Base-by-base conservation (phyloP, 2,329 filamentous ascomycete genomes). In the Tolypocladium amazonense region DNA sequence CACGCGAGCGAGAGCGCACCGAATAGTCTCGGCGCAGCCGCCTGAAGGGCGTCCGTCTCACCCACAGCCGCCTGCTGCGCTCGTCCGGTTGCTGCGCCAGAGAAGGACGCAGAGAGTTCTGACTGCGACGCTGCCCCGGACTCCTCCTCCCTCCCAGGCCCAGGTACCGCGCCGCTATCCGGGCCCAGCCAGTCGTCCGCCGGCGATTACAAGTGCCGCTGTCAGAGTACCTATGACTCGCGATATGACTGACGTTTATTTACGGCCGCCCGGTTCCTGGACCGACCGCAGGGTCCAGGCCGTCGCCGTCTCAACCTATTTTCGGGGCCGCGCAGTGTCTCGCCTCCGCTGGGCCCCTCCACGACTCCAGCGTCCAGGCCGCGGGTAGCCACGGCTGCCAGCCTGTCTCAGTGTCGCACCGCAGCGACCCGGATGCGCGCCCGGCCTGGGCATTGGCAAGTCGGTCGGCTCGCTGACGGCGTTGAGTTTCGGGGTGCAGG, bases 171-270 rank as follows among this genome's bases (percentile, higher is more conserved):
- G 41, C 41, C 20, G 41, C 43, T 11, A 15, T 47, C 43, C 3
- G 9, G 33, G 7, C 20, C 39, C 39, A 43, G 39, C 54, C 55
- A 56, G 54, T 56, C 38, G 55, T 30, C 55, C 55, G 14, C 27
- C 39, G 37, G 55, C 55, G 55, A 56, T 56, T 56, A 33, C 55
- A 11, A 23, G 30, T 33, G 30, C 50, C 27, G 50, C n/a, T 7
- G 50, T 35, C 50, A 53, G 20, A 7, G 18, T 53, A 53, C 50
- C n/a, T 56, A 57, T 60, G 59, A 60, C 59, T 60, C 57, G 56
- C 55, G 56, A 57, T 57, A 55, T 60, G 59, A 58, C 59, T 60
- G 58, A 54, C 20, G 41, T 53, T 33, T 35, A 14, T n/a, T n/a
- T n/a, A n/a, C n/a, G n/a, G n/a, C n/a, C n/a, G n/a, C n/a, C 18